These are phyloP conservation scores for Nasturtium officinale DNA, from an alignment of 345 rosid species.

Conservation along the genomic window DNA sequence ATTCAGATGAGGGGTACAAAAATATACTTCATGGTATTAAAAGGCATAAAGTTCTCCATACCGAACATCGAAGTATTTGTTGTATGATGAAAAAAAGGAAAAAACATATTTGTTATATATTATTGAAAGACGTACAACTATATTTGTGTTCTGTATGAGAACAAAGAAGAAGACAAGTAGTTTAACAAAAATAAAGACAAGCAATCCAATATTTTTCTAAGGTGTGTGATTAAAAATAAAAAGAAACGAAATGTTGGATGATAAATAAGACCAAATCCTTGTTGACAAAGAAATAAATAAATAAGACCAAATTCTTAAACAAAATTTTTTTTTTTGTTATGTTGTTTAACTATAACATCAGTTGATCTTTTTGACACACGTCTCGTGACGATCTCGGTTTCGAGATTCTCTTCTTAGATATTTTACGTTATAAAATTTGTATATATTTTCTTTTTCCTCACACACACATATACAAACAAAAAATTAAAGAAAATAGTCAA, in stretches of 20 bases:
- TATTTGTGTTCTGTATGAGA: conserved; percentile 12
- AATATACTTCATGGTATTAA: conserved; percentile 20
- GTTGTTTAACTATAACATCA: conserved; percentile 24
- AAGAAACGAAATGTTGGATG: conserved; percentile 16
- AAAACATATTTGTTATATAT: conserved; percentile 19
- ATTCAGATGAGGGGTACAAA: conserved; percentile 12
- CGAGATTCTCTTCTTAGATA: conserved; percentile 31
- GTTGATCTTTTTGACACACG: conserved; percentile 35
- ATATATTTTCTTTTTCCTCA: no score
- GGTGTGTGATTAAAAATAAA: neutral
- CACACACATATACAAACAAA: no score
- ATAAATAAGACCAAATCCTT: no score
- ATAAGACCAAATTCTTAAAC: neutral
- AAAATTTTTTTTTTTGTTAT: conserved; percentile 10
- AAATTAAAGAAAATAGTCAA: neutral
- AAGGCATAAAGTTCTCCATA: conserved; percentile 1
- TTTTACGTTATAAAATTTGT: conserved; percentile 20
- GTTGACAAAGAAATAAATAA: no score
- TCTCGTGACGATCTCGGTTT: conserved; percentile 36
- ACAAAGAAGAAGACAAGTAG: conserved; percentile 27
- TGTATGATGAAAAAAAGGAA: no score
- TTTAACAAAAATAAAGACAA: conserved; percentile 8
- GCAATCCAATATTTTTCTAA: conserved; percentile 8
- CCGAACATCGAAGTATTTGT: no score
- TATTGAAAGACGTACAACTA: neutral